phyloP scores from a whole-genome alignment of 78 protist genomes.

The Creolimax fragrantissima region DNA sequence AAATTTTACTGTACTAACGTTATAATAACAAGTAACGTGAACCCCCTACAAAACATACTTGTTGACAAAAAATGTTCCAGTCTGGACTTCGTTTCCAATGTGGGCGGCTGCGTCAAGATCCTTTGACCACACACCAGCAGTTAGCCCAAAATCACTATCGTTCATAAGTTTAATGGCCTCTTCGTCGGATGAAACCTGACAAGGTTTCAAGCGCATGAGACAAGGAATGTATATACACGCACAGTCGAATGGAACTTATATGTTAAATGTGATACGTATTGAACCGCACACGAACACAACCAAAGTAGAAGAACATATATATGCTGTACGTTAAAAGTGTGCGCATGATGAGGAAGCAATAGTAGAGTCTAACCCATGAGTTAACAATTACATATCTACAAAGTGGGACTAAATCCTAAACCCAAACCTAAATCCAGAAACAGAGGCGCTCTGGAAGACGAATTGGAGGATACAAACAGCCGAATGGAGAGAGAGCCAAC shows the following conservation, averaged over 20 bases:
- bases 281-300: too few relatives aligned
- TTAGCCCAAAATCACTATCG: conserved; percentile 21
- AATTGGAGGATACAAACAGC: neutral
- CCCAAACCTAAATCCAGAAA: neutral
- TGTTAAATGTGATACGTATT: too few relatives aligned
- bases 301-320: too few relatives aligned
- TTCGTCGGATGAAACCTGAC: conserved; percentile 4
- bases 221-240: too few relatives aligned
- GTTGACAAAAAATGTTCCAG: conserved; percentile 1
- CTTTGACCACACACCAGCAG: conserved; percentile 6
- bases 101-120: neutral
- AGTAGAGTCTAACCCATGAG: too few relatives aligned
- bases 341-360: too few relatives aligned
- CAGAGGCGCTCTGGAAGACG: neutral
- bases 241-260: too few relatives aligned
- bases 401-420: neutral
- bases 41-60: too few relatives aligned
- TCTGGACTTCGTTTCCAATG: conserved; percentile 3
- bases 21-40: too few relatives aligned
- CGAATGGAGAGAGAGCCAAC: neutral
- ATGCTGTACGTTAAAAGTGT: too few relatives aligned
- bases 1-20: too few relatives aligned
- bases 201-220: too few relatives aligned
- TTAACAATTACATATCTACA: neutral
- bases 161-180: conserved; percentile 19